A percentile compares a stretch with the other conserved stretches of the same genome.
These are phyloP conservation scores for Malus orientalis DNA, from an alignment of 306 rosid species.

Conservation along the genomic window DNA sequence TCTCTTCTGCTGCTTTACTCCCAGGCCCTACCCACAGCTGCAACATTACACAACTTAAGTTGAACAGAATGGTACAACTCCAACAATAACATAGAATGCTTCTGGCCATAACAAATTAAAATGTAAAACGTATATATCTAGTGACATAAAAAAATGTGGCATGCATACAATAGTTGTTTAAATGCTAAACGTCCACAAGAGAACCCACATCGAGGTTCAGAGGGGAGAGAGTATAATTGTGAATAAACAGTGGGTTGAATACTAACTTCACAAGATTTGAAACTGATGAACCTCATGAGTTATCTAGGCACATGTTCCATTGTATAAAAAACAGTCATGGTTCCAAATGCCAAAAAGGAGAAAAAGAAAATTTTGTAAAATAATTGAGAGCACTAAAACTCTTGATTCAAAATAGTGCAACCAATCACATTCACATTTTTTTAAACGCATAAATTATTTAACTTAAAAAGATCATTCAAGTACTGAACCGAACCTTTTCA, in stretches of 20 bases:
- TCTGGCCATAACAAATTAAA: background rate
- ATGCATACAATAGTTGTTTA: background rate
- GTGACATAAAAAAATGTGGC: background rate
- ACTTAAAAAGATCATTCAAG: slow-evolving; percentile 8
- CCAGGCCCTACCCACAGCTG: slow-evolving; percentile 99
- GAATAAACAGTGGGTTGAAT: too few species aligned
- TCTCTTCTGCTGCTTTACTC: slow-evolving; percentile 92
- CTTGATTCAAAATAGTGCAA: background rate
- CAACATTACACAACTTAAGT: slow-evolving; percentile 27
- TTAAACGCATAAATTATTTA: background rate
- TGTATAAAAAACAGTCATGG: background rate
- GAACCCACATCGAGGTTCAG: background rate
- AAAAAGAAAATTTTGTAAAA: background rate
- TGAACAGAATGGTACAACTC: slow-evolving; percentile 1
- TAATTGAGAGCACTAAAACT: background rate
- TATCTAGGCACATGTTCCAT: background rate
- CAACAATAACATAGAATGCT: background rate
- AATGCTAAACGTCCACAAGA: background rate
- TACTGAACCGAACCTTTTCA: slow-evolving; percentile 55
- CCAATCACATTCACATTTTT: background rate
- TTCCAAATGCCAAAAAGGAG: background rate
- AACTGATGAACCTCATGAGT: background rate
- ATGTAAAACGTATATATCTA: background rate
- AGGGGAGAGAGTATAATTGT: background rate
- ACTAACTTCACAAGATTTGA: background rate